Percentiles rank a stretch among this genome's conserved stretches.
Conservation (phyloP, 179 eudicot genomes). For the Corrigiola litoralis region DNA sequence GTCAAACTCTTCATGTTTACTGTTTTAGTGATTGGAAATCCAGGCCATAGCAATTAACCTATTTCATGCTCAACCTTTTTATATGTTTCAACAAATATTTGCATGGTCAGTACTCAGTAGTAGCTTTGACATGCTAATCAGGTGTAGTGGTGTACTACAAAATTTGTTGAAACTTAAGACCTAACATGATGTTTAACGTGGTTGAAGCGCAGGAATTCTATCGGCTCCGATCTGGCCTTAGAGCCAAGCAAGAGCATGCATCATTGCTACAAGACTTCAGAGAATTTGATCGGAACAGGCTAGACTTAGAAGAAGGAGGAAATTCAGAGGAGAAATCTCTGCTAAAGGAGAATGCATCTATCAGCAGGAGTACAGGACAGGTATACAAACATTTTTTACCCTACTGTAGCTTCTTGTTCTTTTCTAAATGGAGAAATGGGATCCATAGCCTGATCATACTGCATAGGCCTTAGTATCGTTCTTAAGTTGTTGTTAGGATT, state of each 20-base stretch:
- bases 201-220: constrained; percentile 72
- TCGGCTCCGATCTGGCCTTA: constrained; percentile 81
- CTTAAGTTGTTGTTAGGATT: not conserved
- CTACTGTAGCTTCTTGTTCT: not conserved
- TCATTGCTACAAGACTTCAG: constrained; percentile 89
- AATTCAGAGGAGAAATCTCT: constrained; percentile 58
- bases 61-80: no score
- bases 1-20: no score
- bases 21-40: no score
- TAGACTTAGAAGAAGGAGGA: constrained; percentile 87
- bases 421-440: not conserved
- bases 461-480: no score
- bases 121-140: not conserved
- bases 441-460: no score
- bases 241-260: constrained; percentile 95
- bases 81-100: no score
- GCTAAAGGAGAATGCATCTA: constrained; percentile 75
- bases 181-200: constrained; percentile 20
- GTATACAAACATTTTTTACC: constrained; percentile 29
- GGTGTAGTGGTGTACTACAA: no score
- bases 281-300: constrained; percentile 74
- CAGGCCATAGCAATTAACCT: no score
- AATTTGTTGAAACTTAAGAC: constrained; percentile 5
- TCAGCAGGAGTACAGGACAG: constrained; percentile 79
- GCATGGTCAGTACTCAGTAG: no score